These are phyloP conservation scores for Collybia sordida DNA, from an alignment of 768 basidiomycete species.

Conservation along the genomic window DNA sequence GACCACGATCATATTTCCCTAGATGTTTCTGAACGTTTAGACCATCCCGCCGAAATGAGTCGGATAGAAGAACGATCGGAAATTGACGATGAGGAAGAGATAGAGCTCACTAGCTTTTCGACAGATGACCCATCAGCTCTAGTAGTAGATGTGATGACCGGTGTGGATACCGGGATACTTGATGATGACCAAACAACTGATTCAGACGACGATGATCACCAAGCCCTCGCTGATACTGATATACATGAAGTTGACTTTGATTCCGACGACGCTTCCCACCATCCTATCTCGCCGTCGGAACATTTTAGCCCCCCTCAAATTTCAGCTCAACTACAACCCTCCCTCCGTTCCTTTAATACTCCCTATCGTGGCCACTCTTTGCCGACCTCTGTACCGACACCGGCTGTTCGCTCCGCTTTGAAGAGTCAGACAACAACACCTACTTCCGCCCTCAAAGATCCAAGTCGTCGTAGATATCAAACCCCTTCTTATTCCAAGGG, in stretches of 20 bases:
- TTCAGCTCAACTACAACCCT: slow-evolving; percentile 2
- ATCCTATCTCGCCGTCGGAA: slow-evolving; percentile 9
- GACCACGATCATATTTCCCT: slow-evolving; percentile 19
- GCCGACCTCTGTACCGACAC: slow-evolving; percentile 24
- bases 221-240: slow-evolving; percentile 25
- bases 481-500: slow-evolving; percentile 52
- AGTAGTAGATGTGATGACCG: slow-evolving; percentile 51
- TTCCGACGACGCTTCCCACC: slow-evolving; percentile 31
- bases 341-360: slow-evolving; percentile 13
- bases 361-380: slow-evolving; percentile 21
- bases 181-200: slow-evolving; percentile 50
- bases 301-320: slow-evolving; percentile 6
- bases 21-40: slow-evolving; percentile 13
- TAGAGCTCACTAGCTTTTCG: slow-evolving; percentile 68
- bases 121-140: slow-evolving; percentile 63
- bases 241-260: slow-evolving; percentile 37
- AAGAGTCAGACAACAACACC: slow-evolving; percentile 52
- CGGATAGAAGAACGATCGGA: slow-evolving; percentile 49
- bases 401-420: slow-evolving; percentile 42
- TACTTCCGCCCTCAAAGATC: slow-evolving; percentile 56
- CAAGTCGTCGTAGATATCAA: slow-evolving; percentile 44
- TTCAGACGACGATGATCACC: slow-evolving; percentile 46
- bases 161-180: slow-evolving; percentile 32
- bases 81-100: slow-evolving; percentile 65
- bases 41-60: slow-evolving; percentile 35